Evolutionary conservation across 2,329 filamentous ascomycete genomes (phyloP), one percentile per base, ranked within the genome.

Genomic region (Xylaria sp.): DNA sequence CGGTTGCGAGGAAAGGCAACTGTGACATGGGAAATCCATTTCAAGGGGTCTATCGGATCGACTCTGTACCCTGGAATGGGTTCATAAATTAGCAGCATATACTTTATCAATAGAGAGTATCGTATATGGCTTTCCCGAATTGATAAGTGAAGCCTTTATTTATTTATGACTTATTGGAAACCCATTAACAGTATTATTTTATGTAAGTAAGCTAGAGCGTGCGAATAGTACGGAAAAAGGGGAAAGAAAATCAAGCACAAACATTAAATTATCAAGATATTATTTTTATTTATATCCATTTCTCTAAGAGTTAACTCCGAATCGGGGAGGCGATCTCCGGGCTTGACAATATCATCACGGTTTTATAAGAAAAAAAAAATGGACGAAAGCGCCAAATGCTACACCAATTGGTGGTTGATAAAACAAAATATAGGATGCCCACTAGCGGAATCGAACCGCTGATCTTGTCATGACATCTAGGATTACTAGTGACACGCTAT

Each of bases 341-440:
- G 74, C 74, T 72, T 66, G 63, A 71, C 69, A 66, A 66, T 4
- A 32, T 63, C 53, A 18, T 25, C n/a, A n/a, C n/a, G n/a, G n/a
- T n/a, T n/a, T 42, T 32, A 37, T 8, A 29, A 40, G 47, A 13
- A 16, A n/a, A 12, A 5, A 23, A 37, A 10, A 9, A 55, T 44
- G 8, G n/a, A 67, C 77, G 76, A 79, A 76, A 78, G 76, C 76
- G 75, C 75, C 72, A 77, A 76, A 77, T 78, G 76, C 74, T 74
- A 75, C 73, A 76, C 75, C 79, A 75, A 76, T 77, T 77, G 75
- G 12, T 10, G 12, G 25, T 50, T 27, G 37, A 18, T 40, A n/a
- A n/a, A n/a, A n/a, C n/a, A n/a, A n/a, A n/a, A n/a, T n/a, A n/a
- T n/a, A n/a, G 16, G 16, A n/a, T 68, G 65, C 61, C 58, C 61